These are phyloP conservation scores for Vaccinium myrtillus DNA, from an alignment of 148 eudicot genomes.

Conservation along the genomic window DNA sequence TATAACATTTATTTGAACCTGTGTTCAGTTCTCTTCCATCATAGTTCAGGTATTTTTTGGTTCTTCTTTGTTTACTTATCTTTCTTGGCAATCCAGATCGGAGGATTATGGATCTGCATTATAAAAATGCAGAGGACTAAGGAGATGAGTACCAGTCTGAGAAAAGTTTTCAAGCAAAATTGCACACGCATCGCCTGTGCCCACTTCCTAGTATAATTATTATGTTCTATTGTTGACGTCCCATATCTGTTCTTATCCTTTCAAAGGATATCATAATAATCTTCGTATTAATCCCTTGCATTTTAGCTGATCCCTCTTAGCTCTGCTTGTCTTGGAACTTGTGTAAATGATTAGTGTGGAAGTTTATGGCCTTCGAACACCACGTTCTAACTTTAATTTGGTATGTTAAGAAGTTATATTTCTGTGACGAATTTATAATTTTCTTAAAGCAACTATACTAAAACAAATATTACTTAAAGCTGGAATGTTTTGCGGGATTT, in stretches of 20 bases:
- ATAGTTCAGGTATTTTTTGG: neutral
- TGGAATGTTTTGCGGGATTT: no score
- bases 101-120: neutral
- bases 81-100: neutral
- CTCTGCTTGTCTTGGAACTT: neutral
- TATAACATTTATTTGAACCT: neutral
- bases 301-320: neutral
- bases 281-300: neutral
- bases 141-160: neutral
- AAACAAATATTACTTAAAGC: no score
- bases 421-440: neutral
- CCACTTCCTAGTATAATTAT: neutral
- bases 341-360: neutral
- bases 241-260: neutral
- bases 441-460: no score
- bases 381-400: neutral
- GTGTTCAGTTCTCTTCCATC: neutral
- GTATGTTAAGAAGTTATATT: neutral
- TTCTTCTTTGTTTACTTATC: neutral
- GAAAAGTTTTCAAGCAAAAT: neutral
- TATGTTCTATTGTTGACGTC: neutral
- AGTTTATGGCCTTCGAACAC: neutral
- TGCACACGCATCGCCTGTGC: neutral
- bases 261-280: neutral
- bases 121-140: neutral